Base-by-base conservation (phyloP, 441 rosid genomes). In the Adansonia madagascariensis region DNA sequence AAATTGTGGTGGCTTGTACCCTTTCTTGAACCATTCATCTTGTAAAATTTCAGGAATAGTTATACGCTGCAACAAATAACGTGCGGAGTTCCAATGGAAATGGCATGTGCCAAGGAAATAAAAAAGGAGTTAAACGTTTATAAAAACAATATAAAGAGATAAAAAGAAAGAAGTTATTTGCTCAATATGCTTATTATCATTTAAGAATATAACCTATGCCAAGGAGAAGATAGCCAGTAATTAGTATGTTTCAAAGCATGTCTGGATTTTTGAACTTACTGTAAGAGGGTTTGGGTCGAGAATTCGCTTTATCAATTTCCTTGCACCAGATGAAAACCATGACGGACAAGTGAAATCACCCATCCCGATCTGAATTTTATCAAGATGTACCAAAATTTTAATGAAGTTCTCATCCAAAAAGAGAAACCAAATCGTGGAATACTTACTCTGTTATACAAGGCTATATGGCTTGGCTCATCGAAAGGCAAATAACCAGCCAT, bases 21-120 rank as follows among this genome's bases (percentile, higher is more conserved):
- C 92, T 86, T 84, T 90, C 87, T 85, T 91, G 85, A 93, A 93
- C 98, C 98, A 94, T 50, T 74, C 92, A 86, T 93, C 91, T 78
- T 89, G 84, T 75, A 90, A 74, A 56, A 95, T 88, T 81, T 93
- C 94, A 69, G 88, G 60, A 84, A 91, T 87, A 18, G 89, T 86
- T 63, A 95, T 84, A 64, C 98, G 84, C 98, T 95, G 88, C 77
- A 76, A 74, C 63, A 67, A 56, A 41, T 20, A 68, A 49, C 1
- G 5, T 3, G 10, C 64, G 53, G 14, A 47, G 52, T 14, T 60
- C 18, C 53, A 46, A 44, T 3, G 2, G 53, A 18, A 24, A 47
- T 17, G 35, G 73, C 20, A 69, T 14, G 43, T 27, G 41, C 15
- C 35, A 31, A 31, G 35, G 35, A 3, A 62, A 2, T 17, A 31